Percentiles rank a stretch among this genome's conserved stretches.
These are phyloP conservation scores for Agapanthus africanus DNA, from an alignment of 106 monocot genomes.

Conservation along the genomic window DNA sequence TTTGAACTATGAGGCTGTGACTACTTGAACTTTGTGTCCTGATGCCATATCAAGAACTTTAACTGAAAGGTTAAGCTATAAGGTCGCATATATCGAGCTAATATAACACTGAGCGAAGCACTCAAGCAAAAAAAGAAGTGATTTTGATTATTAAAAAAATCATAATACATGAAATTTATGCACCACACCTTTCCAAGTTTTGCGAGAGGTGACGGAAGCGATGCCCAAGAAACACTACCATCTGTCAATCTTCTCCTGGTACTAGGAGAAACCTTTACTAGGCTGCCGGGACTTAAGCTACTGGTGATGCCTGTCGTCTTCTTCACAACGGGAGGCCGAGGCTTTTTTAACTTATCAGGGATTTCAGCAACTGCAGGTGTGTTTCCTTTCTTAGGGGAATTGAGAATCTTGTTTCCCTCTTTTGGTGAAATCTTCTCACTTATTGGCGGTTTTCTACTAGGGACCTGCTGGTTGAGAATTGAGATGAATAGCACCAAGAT, in stretches of 20 bases:
- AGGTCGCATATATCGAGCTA: too few species aligned
- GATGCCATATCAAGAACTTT: too few species aligned
- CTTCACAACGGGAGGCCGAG: slow-evolving; percentile 22
- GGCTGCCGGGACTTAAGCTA: slow-evolving; percentile 28
- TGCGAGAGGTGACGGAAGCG: slow-evolving; percentile 43
- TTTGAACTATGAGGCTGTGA: too few species aligned
- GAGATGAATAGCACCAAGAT: neutral
- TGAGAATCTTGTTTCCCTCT: slow-evolving; percentile 33
- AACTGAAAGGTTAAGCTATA: too few species aligned
- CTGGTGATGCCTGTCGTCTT: slow-evolving; percentile 28
- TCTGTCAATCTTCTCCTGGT: slow-evolving; percentile 44
- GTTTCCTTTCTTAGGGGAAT: slow-evolving; percentile 29
- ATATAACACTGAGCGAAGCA: too few species aligned
- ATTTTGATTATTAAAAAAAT: neutral
- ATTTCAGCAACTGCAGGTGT: slow-evolving; percentile 19
- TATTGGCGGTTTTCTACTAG: slow-evolving; percentile 25
- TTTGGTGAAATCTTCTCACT: slow-evolving; percentile 32
- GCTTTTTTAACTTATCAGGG: slow-evolving; percentile 26
- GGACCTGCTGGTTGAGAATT: slow-evolving; percentile 38
- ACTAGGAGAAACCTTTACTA: slow-evolving; percentile 38
- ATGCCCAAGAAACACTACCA: slow-evolving; percentile 55
- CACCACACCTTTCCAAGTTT: slow-evolving; percentile 71
- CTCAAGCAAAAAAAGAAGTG: neutral
- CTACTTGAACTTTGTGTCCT: too few species aligned
- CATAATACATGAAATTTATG: neutral